Conservation (phyloP, 2,329 filamentous ascomycete genomes). For the Aspergillus carbonarius region DNA sequence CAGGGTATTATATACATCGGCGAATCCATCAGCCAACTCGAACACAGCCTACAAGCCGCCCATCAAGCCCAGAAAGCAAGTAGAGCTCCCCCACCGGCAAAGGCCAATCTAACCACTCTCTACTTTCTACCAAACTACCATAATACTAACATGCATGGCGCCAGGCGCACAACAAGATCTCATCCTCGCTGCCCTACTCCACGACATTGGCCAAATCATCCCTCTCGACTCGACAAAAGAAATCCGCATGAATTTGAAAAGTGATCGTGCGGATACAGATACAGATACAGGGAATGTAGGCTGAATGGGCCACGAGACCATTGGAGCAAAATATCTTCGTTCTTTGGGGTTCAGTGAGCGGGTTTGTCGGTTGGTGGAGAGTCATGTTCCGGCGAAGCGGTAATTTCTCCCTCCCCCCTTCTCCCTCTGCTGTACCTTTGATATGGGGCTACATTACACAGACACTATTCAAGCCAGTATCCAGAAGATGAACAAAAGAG, state of each 20-base stretch:
- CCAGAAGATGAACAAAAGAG: background rate
- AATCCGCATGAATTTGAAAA: constrained; percentile 27
- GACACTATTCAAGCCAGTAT: background rate
- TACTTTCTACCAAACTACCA: no score
- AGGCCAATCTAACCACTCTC: no score
- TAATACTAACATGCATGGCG: background rate
- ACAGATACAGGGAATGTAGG: constrained; percentile 30
- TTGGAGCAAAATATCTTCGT: constrained; percentile 38
- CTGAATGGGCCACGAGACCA: constrained; percentile 39
- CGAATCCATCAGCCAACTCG: constrained; percentile 36
- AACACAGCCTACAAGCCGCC: constrained; percentile 35
- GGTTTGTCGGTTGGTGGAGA: constrained; percentile 38
- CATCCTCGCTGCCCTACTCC: constrained; percentile 41
- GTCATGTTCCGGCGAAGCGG: constrained; percentile 42
- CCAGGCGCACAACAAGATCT: constrained; percentile 25
- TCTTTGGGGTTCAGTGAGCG: constrained; percentile 37
- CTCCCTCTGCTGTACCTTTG: no score
- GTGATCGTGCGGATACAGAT: constrained; percentile 11
- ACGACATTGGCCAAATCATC: constrained; percentile 46
- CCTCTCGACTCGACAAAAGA: constrained; percentile 33
- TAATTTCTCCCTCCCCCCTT: constrained; percentile 1
- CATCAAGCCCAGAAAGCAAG: constrained; percentile 30
- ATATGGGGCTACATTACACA: no score
- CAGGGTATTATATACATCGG: no score
- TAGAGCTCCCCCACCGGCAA: no score